phyloP scores from a whole-genome alignment of 768 basidiomycete genomes.

The Chalciporus piperatus region DNA sequence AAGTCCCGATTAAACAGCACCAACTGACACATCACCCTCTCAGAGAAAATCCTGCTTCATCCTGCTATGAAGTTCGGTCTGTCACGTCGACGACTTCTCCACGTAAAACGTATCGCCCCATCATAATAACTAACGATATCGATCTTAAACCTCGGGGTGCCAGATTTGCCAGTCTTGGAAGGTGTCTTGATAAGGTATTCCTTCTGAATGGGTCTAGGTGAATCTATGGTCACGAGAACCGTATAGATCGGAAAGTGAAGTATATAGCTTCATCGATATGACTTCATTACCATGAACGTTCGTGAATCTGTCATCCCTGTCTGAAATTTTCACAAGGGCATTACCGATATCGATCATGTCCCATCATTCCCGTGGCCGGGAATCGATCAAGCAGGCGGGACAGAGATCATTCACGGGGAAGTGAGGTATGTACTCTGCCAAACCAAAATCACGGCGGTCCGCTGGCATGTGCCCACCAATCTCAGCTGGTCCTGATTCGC shows the following conservation, averaged over 20 bases:
- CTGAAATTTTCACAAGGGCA: background rate
- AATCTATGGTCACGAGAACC: constrained; percentile 1
- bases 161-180: constrained; percentile 11
- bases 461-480: background rate
- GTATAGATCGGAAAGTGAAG: constrained; percentile 9
- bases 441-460: background rate
- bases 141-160: constrained; percentile 13
- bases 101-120: constrained; percentile 17
- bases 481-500: constrained; percentile 5
- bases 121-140: background rate
- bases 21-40: constrained; percentile 12
- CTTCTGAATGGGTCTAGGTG: constrained; percentile 13
- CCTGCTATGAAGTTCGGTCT: constrained; percentile 2
- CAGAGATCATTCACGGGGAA: background rate
- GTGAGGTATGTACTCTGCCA: constrained; percentile 1
- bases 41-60: constrained; percentile 13
- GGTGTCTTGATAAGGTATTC: constrained; percentile 9
- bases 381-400: background rate
- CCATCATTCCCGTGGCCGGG: background rate
- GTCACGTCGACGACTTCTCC: constrained; percentile 17
- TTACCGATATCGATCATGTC: constrained; percentile 1
- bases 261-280: constrained; percentile 1
- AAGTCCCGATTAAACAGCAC: constrained; percentile 18
- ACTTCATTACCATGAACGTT: constrained; percentile 10
- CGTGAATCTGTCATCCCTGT: background rate